Evolutionary conservation across 2,329 filamentous ascomycete genomes (phyloP).

Genomic region (Bisporella sp.): DNA sequence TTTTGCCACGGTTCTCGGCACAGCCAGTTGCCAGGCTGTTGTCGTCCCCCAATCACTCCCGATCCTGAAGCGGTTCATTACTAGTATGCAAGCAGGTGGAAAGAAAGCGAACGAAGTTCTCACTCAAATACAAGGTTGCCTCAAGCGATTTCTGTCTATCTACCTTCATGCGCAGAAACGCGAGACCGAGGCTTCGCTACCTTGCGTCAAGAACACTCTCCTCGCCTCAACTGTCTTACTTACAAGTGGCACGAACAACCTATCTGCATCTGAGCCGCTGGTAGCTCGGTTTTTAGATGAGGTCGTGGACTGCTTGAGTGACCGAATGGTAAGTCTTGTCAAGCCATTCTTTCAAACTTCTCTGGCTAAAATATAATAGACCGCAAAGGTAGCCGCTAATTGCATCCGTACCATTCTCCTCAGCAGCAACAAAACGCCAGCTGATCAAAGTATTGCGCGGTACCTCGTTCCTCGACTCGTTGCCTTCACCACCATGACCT

Average conservation of each 20-base stretch:
- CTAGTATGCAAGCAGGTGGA: constrained; percentile 55
- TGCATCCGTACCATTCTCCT: constrained; percentile 82
- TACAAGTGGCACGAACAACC: constrained; percentile 67
- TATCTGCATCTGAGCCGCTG: constrained; percentile 69
- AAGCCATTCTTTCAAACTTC: constrained; percentile 5
- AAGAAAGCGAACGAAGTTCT: constrained; percentile 27
- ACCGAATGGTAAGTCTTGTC: constrained; percentile 54
- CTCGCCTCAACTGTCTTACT: constrained; percentile 85
- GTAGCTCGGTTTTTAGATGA: constrained; percentile 72
- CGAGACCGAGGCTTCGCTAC: constrained; percentile 66
- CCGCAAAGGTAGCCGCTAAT: constrained; percentile 81
- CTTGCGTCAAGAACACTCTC: constrained; percentile 89
- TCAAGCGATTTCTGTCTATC: constrained; percentile 77
- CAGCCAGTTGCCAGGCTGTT: constrained; percentile 76
- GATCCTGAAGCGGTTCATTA: constrained; percentile 85
- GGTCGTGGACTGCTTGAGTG: constrained; percentile 75
- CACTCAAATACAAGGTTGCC: constrained; percentile 68
- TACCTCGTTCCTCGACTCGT: constrained; percentile 71
- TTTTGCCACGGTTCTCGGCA: constrained; percentile 86
- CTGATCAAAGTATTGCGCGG: constrained; percentile 67
- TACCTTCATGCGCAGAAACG: constrained; percentile 69
- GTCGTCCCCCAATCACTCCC: constrained; percentile 87
- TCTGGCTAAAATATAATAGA: constrained; percentile 38
- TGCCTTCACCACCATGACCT: constrained; percentile 62
- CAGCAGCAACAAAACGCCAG: constrained; percentile 50